phyloP scores from a whole-genome alignment of 129 eudicot species.

The Centella asiatica region DNA sequence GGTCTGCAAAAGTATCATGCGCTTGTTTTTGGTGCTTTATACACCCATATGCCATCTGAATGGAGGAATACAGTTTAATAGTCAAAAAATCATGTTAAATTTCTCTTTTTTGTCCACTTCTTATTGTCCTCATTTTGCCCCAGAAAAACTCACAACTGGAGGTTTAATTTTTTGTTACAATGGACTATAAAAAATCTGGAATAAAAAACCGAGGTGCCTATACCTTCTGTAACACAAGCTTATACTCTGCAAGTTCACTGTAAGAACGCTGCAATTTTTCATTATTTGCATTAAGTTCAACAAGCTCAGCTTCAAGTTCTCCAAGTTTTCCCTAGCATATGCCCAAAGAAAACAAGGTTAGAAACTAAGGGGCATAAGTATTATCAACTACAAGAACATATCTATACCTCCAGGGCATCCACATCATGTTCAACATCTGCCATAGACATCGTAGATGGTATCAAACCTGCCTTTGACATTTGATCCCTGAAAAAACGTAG shows the following conservation, averaged over 20 bases:
- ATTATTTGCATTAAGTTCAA: slow-evolving; percentile 73
- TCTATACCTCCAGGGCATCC: slow-evolving; percentile 83
- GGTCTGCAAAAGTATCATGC: too few species aligned
- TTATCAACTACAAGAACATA: background rate
- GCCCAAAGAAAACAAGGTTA: slow-evolving; percentile 15
- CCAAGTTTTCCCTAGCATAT: slow-evolving; percentile 67
- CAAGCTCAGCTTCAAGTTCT: slow-evolving; percentile 93
- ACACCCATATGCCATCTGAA: too few species aligned
- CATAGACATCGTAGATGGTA: slow-evolving; percentile 36
- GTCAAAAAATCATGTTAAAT: too few species aligned
- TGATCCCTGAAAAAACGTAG: slow-evolving; percentile 80
- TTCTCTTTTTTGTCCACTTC: too few species aligned
- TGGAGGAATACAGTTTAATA: too few species aligned
- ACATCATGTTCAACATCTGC: slow-evolving; percentile 37
- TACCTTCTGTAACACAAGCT: slow-evolving; percentile 89
- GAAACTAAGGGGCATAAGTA: background rate
- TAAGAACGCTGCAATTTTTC: slow-evolving; percentile 85
- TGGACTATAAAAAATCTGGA: too few species aligned
- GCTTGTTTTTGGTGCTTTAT: too few species aligned
- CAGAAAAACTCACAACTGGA: too few species aligned
- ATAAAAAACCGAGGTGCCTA: background rate
- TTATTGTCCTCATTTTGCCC: too few species aligned
- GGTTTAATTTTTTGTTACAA: too few species aligned
- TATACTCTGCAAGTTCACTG: slow-evolving; percentile 86
- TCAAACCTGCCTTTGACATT: slow-evolving; percentile 72